These are phyloP conservation scores for Pseudozyma thailandica DNA, from an alignment of 1,284 basidiomycete species.

Conservation along the genomic window DNA sequence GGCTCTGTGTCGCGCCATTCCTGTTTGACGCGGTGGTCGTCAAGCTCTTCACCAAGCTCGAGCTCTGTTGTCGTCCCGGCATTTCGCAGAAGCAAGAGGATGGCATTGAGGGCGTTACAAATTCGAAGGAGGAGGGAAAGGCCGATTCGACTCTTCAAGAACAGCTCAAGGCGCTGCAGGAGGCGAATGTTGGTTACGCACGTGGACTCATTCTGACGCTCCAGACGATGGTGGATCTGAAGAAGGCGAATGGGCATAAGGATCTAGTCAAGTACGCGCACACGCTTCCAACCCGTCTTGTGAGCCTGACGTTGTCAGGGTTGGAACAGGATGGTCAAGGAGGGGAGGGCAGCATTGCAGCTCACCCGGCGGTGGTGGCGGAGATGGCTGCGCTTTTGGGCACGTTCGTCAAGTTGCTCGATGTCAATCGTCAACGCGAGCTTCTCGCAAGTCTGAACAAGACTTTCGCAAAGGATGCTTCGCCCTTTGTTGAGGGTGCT, in stretches of 20 bases:
- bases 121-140: slow-evolving; percentile 78
- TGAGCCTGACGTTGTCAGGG: slow-evolving; percentile 34
- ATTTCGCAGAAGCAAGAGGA: slow-evolving; percentile 49
- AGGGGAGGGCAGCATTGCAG: slow-evolving; percentile 29
- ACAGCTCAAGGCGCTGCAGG: slow-evolving; percentile 22
- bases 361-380: slow-evolving; percentile 43
- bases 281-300: slow-evolving; percentile 45
- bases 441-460: slow-evolving; percentile 41
- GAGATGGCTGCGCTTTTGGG: slow-evolving; percentile 50
- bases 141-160: slow-evolving; percentile 73
- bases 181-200: slow-evolving; percentile 60
- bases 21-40: slow-evolving; percentile 87
- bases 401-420: slow-evolving; percentile 47
- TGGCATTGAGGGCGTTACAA: slow-evolving; percentile 73
- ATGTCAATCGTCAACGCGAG: slow-evolving; percentile 39
- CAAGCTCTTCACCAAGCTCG: slow-evolving; percentile 81
- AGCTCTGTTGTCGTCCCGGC: slow-evolving; percentile 80
- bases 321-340: slow-evolving; percentile 3
- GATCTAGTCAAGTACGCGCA: slow-evolving; percentile 54
- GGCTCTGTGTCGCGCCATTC: slow-evolving; percentile 79
- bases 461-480: slow-evolving; percentile 23
- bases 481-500: slow-evolving; percentile 8
- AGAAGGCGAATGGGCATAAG: slow-evolving; percentile 40
- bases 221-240: slow-evolving; percentile 58
- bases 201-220: slow-evolving; percentile 60